Evolutionary conservation across 2,329 filamentous ascomycete species (phyloP).

Genomic region (Pseudovirgaria hyperparasitica): DNA sequence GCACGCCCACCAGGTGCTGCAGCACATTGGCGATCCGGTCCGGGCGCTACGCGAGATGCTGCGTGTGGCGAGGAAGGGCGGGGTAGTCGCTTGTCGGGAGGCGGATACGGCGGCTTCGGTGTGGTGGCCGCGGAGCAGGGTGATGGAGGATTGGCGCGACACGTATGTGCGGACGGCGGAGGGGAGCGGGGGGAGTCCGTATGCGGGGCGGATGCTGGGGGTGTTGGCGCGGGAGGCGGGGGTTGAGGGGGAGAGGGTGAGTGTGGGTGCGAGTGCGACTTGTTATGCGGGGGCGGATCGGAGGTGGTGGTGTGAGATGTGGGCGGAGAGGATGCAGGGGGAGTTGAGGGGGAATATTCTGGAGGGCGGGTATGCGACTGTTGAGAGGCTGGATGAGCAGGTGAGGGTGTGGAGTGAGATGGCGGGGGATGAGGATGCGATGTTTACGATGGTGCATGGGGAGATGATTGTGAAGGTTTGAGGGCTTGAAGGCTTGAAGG

Average conservation of each 20-base stretch:
- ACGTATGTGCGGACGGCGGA: slow-evolving; percentile 20
- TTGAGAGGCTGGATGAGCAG: slow-evolving; percentile 27
- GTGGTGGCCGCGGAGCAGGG: slow-evolving; percentile 25
- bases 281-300: slow-evolving; percentile 8
- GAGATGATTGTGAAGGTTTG: slow-evolving; percentile 24
- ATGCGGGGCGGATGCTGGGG: slow-evolving; percentile 15
- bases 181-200: slow-evolving; percentile 10
- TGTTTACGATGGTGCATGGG: slow-evolving; percentile 29
- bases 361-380: slow-evolving; percentile 23
- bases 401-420: slow-evolving; percentile 26
- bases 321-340: slow-evolving; percentile 13
- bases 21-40: slow-evolving; percentile 41
- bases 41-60: slow-evolving; percentile 40
- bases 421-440: slow-evolving; percentile 29
- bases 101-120: slow-evolving; percentile 21
- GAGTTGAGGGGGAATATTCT: slow-evolving; percentile 23
- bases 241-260: slow-evolving; percentile 9
- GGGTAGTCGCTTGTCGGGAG: slow-evolving; percentile 37
- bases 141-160: slow-evolving; percentile 22
- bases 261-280: slow-evolving; percentile 5
- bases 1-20: slow-evolving; percentile 44
- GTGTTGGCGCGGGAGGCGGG: slow-evolving; percentile 13
- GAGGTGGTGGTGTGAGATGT: slow-evolving; percentile 13
- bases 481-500: not conserved
- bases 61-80: slow-evolving; percentile 39